These are phyloP conservation scores for Cephalotrichum gorgonifer DNA, from an alignment of 2,329 filamentous ascomycete genomes.

Conservation along the genomic window DNA sequence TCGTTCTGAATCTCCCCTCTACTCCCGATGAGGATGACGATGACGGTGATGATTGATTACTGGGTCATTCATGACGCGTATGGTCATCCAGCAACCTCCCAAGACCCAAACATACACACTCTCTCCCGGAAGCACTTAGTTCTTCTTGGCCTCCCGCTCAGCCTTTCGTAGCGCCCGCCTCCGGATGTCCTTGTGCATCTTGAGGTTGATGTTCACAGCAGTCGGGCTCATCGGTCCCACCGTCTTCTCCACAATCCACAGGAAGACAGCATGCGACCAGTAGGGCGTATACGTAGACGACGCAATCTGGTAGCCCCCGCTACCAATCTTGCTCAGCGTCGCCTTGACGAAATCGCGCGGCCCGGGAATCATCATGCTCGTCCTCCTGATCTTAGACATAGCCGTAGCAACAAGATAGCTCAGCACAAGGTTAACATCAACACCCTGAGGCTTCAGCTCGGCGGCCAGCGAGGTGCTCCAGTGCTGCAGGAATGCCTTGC, in stretches of 20 bases:
- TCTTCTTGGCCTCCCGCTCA: constrained; percentile 69
- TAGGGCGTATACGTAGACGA: constrained; percentile 83
- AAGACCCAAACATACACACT: background rate
- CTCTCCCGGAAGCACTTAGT: background rate
- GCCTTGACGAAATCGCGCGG: constrained; percentile 74
- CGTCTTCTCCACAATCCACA: constrained; percentile 63
- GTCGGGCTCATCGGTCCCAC: constrained; percentile 37
- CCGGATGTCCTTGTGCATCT: constrained; percentile 76
- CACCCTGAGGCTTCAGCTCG: constrained; percentile 69
- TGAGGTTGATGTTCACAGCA: constrained; percentile 39
- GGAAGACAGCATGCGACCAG: constrained; percentile 85
- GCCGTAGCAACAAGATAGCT: constrained; percentile 90
- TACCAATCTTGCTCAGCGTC: constrained; percentile 71
- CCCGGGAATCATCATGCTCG: constrained; percentile 68
- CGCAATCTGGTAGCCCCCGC: constrained; percentile 67
- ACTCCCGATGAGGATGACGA: no score
- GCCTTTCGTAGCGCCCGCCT: constrained; percentile 74
- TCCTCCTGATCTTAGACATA: constrained; percentile 89
- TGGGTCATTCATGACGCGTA: background rate
- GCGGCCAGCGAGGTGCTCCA: constrained; percentile 82
- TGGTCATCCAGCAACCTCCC: background rate
- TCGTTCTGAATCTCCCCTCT: no score
- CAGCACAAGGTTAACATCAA: constrained; percentile 85
- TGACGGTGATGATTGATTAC: no score
- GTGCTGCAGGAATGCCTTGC: constrained; percentile 95